Conservation (phyloP, 1,139 yeast genomes). For the Nakaseomyces uthaithaninus region DNA sequence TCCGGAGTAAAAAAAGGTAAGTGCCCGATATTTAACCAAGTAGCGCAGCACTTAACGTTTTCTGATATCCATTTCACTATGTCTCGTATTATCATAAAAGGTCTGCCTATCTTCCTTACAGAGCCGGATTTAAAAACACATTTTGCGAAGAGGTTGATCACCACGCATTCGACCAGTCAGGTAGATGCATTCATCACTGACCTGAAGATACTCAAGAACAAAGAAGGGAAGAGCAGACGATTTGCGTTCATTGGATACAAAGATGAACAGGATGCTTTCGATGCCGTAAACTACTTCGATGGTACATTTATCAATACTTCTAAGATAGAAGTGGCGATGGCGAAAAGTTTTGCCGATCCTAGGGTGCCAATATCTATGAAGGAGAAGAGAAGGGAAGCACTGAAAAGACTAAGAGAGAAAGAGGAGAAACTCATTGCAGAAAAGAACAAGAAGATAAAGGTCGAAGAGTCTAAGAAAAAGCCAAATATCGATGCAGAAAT, state of each 20-base stretch:
- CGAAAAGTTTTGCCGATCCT: constrained; percentile 80
- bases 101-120: constrained; percentile 70
- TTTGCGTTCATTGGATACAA: constrained; percentile 91
- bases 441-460: constrained; percentile 32
- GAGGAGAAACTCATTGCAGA: constrained; percentile 45
- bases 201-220: constrained; percentile 71
- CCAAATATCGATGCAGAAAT: constrained; percentile 48
- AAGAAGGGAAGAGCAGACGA: constrained; percentile 80
- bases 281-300: constrained; percentile 70
- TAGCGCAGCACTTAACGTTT: not conserved
- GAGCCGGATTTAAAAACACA: constrained; percentile 69
- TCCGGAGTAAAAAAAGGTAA: too few species aligned
- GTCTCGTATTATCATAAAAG: constrained; percentile 96
- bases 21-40: not conserved
- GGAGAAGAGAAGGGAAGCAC: constrained; percentile 52
- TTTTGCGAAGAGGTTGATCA: constrained; percentile 43
- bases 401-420: constrained; percentile 44
- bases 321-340: constrained; percentile 66
- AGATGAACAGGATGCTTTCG: constrained; percentile 61
- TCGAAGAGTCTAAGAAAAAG: constrained; percentile 23
- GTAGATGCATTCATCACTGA: constrained; percentile 58
- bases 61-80: constrained; percentile 29
- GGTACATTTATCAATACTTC: constrained; percentile 78
- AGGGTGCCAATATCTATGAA: constrained; percentile 66
- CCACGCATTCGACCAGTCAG: constrained; percentile 31